A percentile compares a stretch with the other conserved stretches of the same genome.
phyloP scores from a whole-genome alignment of 2,329 filamentous ascomycete genomes.

The Alternaria rosae region DNA sequence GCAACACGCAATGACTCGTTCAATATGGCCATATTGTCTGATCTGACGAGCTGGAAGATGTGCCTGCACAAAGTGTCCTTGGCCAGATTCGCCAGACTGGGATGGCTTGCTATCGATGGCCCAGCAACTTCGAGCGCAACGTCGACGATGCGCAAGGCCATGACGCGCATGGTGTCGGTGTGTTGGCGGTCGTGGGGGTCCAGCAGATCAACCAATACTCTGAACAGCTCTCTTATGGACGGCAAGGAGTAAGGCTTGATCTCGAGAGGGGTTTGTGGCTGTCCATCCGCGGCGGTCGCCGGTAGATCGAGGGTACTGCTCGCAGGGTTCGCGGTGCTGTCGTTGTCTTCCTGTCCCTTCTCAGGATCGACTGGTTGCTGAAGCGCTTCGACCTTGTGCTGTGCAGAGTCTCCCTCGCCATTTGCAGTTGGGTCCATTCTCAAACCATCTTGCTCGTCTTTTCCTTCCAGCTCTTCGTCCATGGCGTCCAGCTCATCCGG shows the following conservation, averaged over 20 bases:
- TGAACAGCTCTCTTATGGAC: constrained; percentile 91
- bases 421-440: constrained; percentile 84
- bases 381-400: constrained; percentile 45
- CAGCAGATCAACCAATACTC: constrained; percentile 90
- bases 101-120: constrained; percentile 91
- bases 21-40: constrained; percentile 93
- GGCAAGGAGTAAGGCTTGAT: constrained; percentile 91
- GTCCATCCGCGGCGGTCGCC: constrained; percentile 49
- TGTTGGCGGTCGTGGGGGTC: constrained; percentile 93
- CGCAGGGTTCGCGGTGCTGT: constrained; percentile 49
- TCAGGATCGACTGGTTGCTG: constrained; percentile 45
- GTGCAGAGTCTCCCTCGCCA: constrained; percentile 61
- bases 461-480: constrained; percentile 71
- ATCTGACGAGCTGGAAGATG: constrained; percentile 93
- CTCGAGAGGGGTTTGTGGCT: constrained; percentile 58
- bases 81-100: constrained; percentile 83
- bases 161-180: constrained; percentile 94
- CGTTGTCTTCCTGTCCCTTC: constrained; percentile 44
- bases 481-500: constrained; percentile 71
- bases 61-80: constrained; percentile 94
- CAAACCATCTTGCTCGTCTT: constrained; percentile 69
- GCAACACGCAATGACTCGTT: constrained; percentile 93
- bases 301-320: constrained; percentile 55
- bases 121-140: constrained; percentile 96
- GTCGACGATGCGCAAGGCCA: constrained; percentile 96